Conservation (phyloP, 306 rosid species). For the Dryas drummondii region DNA sequence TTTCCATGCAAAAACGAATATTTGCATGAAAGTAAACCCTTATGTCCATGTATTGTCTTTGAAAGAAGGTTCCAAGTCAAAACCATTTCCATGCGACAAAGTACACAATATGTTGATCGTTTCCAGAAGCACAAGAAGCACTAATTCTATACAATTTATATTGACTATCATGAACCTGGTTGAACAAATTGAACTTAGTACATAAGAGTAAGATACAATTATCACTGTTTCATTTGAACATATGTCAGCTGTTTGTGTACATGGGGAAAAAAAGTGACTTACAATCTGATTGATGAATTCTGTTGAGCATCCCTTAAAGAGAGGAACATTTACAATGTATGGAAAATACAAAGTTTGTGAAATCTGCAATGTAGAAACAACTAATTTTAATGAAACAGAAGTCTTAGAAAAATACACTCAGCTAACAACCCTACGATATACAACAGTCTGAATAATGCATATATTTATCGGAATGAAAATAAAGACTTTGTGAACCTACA, state of each 20-base stretch:
- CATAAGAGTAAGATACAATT: not conserved
- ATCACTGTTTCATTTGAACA: not conserved
- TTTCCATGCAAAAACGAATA: no score
- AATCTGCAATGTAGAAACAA: conserved; percentile 52
- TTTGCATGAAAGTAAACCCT: not conserved
- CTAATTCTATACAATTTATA: not conserved
- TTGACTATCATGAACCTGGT: not conserved
- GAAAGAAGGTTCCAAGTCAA: not conserved
- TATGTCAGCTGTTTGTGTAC: not conserved
- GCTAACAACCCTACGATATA: not conserved
- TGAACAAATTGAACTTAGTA: conserved; percentile 1
- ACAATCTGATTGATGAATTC: conserved; percentile 97
- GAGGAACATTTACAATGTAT: conserved; percentile 52
- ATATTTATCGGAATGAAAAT: not conserved
- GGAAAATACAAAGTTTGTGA: conserved; percentile 76
- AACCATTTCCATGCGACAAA: not conserved
- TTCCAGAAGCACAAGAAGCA: not conserved
- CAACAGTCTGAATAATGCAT: not conserved
- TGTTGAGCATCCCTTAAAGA: conserved; percentile 72
- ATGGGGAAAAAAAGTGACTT: conserved; percentile 25
- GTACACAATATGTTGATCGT: not conserved
- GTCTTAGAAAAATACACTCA: not conserved
- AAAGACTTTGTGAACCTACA: not conserved
- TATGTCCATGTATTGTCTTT: not conserved
- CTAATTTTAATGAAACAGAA: not conserved